A percentile compares a stretch with the other conserved stretches of the same genome.
These are phyloP conservation scores for Marasmius fiardii DNA, from an alignment of 1,284 basidiomycete species.

Conservation along the genomic window DNA sequence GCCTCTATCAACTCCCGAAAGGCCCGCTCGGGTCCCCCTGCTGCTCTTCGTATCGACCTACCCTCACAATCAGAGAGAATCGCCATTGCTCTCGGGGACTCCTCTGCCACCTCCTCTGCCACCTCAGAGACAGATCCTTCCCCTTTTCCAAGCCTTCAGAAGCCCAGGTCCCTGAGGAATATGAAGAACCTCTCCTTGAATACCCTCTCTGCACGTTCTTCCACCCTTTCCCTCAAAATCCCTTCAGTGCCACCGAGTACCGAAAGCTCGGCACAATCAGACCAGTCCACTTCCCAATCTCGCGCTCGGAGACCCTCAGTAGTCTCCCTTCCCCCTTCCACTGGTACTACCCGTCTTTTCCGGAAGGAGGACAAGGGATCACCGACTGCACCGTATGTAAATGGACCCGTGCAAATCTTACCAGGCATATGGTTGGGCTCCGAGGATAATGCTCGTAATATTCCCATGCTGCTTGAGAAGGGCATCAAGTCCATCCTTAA, in stretches of 20 bases:
- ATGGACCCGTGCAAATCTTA: conserved; percentile 87
- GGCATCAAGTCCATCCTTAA: conserved; percentile 86
- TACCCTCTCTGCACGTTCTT: conserved; percentile 59
- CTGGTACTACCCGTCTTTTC: conserved; percentile 46
- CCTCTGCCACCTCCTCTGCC: conserved; percentile 50
- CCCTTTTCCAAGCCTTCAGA: conserved; percentile 37
- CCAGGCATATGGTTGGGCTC: conserved; percentile 92
- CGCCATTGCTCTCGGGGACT: conserved; percentile 44
- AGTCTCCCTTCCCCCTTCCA: conserved; percentile 54
- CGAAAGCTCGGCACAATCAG: conserved; percentile 22
- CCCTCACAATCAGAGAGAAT: conserved; percentile 44
- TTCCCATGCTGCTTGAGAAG: conserved; percentile 63
- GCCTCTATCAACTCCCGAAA: conserved; percentile 25
- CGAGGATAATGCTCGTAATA: conserved; percentile 89
- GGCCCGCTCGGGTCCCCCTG: conserved; percentile 50
- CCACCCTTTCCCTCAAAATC: conserved; percentile 37
- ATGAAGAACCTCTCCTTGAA: conserved; percentile 75
- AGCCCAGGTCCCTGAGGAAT: conserved; percentile 50
- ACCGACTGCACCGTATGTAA: conserved; percentile 68
- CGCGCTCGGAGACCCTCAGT: conserved; percentile 58
- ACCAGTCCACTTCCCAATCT: conserved; percentile 20
- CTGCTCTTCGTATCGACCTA: conserved; percentile 58
- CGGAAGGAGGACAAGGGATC: conserved; percentile 57
- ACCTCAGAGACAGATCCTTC: conserved; percentile 48
- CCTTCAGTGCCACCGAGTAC: conserved; percentile 21